Percentiles rank a stretch among this genome's conserved stretches.
Conservation (phyloP, 2,329 filamentous ascomycete genomes). For the Neonectria magnoliae region DNA sequence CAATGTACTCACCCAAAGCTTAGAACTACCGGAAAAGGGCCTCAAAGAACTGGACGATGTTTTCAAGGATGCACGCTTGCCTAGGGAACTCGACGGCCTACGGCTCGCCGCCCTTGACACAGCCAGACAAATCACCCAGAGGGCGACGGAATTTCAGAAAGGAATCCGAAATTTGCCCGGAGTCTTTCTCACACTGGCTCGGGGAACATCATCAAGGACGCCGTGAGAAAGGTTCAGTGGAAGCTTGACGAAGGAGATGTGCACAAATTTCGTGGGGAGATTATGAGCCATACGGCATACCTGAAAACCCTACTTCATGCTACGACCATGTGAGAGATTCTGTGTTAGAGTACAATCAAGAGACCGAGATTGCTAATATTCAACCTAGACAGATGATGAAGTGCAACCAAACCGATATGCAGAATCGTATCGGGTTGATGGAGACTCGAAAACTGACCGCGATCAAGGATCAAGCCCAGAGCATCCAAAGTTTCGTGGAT, state of each 20-base stretch:
- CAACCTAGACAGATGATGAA: not conserved
- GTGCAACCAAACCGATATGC: not conserved
- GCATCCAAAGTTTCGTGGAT: not conserved
- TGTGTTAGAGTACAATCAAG: too few species aligned
- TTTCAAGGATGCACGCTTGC: not conserved
- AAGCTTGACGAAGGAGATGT: not conserved
- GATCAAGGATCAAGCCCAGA: not conserved
- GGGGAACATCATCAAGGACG: not conserved
- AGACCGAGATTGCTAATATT: too few species aligned
- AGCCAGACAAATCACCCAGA: not conserved
- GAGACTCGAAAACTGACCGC: not conserved
- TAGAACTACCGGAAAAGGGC: not conserved
- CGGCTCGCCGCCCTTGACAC: not conserved
- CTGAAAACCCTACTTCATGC: not conserved
- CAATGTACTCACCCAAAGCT: not conserved
- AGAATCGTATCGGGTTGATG: not conserved
- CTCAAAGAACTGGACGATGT: not conserved
- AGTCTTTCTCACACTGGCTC: not conserved
- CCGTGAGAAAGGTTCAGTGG: not conserved
- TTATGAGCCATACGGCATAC: not conserved
- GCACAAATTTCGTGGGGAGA: not conserved
- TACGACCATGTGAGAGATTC: not conserved
- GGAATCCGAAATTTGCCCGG: not conserved
- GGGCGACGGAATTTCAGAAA: not conserved
- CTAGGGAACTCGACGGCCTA: not conserved